Base-by-base conservation (phyloP, 1,284 basidiomycete genomes). In the Moesziomyces sp. region DNA sequence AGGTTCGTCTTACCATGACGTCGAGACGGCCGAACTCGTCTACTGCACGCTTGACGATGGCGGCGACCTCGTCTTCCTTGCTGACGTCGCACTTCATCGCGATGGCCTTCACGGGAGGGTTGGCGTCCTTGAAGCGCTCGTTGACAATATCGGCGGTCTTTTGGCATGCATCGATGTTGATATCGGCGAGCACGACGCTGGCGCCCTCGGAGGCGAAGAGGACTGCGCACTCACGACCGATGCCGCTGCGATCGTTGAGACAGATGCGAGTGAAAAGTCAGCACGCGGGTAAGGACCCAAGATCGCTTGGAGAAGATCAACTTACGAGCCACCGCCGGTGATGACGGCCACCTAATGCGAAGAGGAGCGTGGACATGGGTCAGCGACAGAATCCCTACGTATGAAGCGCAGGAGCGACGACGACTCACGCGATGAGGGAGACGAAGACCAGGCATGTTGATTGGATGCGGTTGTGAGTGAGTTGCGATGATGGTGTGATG, bases 161-260 rank as follows among this genome's bases (percentile, higher is more conserved):
- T 82, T 92, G 86, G n/a, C 90, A 93, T 13, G 90, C 91, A 44
- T 88, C 86, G 26, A 62, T 28, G 85, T 95, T 96, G 85, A 97
- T 90, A 84, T 98, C 95, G 19, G 90, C 91, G 46, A 96, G 88
- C 46, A 97, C 85, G 73, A 97, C 90, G 78, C 90, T 89, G 16
- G 93, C 93, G 48, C 95, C 95, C 84, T 98, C 95, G 61, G 89
- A 88, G 6, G 95, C 94, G 84, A 98, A 98, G 60, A 97, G 89
- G 68, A 97, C 87, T 21, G 93, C 90, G 1, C 93, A 91, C 86
- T 98, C 94, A 63, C 97, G 89, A 43, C 95, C 95, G 84, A 98
- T 97, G 14, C 95, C 96, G 67, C 68, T 71, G 52, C 13, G 30
- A 13, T 33, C 30, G 13, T 44, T 21, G 26, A n/a, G 8, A 10